Evolutionary conservation across 768 basidiomycete species (phyloP).

Genomic region (Tulasnella sp.): DNA sequence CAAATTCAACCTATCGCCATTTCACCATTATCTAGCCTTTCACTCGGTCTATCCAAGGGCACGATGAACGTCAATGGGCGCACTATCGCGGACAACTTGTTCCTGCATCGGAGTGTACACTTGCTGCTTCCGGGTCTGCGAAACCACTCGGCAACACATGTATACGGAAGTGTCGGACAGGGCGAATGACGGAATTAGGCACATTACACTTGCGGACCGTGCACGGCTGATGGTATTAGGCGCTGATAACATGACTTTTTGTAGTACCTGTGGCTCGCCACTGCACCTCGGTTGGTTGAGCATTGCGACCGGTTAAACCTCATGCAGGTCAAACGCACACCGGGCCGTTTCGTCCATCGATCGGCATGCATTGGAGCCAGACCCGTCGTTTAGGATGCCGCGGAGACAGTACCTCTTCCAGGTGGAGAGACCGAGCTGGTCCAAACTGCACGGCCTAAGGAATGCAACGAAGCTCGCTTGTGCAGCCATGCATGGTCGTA

Average conservation of each 20-base stretch:
- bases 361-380: not conserved
- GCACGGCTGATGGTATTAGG: not conserved
- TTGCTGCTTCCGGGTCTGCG: not conserved
- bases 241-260: not conserved
- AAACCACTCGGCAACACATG: not conserved
- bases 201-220: not conserved
- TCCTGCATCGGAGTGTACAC: not conserved
- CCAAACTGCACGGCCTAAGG: not conserved
- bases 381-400: not conserved
- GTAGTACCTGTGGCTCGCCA: not conserved
- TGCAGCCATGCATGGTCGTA: not conserved
- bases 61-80: not conserved
- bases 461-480: not conserved
- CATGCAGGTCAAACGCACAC: not conserved
- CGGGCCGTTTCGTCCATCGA: not conserved
- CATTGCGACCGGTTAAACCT: not conserved
- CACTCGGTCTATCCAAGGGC: not conserved
- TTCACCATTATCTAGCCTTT: not conserved
- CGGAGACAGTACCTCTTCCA: not conserved
- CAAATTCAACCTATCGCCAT: not conserved
- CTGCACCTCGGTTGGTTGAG: not conserved
- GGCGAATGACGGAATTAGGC: not conserved
- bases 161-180: not conserved
- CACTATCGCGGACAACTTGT: not conserved
- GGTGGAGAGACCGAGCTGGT: not conserved